phyloP scores from a whole-genome alignment of 352 stramenopile genomes.

The Achlya hypogyna region DNA sequence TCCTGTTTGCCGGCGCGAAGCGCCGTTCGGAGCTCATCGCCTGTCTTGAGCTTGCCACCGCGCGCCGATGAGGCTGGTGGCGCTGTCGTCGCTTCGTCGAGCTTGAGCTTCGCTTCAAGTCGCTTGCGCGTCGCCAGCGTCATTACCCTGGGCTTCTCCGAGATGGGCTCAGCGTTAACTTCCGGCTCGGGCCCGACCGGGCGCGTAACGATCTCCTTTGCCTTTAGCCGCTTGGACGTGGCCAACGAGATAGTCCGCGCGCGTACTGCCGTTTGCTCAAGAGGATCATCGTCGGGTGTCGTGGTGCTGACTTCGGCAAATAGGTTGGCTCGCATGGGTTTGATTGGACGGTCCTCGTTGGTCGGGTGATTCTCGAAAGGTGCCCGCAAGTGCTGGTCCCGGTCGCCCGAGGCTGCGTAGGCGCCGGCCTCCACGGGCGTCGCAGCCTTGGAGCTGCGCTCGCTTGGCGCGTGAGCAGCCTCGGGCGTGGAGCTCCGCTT shows the following conservation, averaged over 20 bases:
- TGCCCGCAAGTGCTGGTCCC: neutral
- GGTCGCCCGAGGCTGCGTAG: neutral
- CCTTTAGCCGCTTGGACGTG: neutral
- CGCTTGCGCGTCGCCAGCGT: conserved; percentile 47
- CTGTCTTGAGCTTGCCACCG: neutral
- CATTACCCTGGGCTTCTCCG: conserved; percentile 18
- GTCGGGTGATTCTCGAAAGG: too few relatives aligned
- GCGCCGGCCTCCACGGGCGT: neutral
- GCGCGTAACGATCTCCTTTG: neutral
- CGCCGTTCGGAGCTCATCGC: neutral
- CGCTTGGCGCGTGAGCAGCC: neutral
- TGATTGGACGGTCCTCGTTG: conserved; percentile 40
- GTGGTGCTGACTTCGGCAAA: neutral
- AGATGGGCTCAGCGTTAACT: neutral
- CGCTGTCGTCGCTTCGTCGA: neutral
- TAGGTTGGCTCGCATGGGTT: conserved; percentile 16
- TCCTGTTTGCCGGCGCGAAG: conserved; percentile 38
- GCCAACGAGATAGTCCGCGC: neutral
- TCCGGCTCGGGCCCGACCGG: neutral
- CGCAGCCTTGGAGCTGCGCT: neutral
- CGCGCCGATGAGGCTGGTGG: neutral
- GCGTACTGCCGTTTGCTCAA: neutral
- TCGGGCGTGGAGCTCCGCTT: neutral
- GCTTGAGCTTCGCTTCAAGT: conserved; percentile 40
- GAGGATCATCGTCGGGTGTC: too few relatives aligned